A percentile compares a stretch with the other conserved stretches of the same genome.
phyloP scores from a whole-genome alignment of 208 protist genomes.

The Leishmania major region DNA sequence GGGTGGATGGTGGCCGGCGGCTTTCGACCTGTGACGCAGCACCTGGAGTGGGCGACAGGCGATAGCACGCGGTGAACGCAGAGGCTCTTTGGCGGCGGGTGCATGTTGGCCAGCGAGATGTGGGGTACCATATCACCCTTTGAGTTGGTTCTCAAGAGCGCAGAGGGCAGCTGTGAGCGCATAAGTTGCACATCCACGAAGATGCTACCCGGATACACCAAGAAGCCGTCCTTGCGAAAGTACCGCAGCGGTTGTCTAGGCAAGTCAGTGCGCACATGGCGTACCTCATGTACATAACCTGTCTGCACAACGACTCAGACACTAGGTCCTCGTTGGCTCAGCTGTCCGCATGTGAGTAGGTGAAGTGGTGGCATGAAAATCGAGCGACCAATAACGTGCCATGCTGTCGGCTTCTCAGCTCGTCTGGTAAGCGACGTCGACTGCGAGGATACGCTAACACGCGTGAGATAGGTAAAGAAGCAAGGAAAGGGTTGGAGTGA shows the following conservation, averaged over 20 bases:
- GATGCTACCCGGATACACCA: background rate
- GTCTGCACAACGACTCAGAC: background rate
- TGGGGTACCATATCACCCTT: background rate
- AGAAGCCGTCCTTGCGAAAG: background rate
- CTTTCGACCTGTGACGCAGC: background rate
- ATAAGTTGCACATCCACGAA: background rate
- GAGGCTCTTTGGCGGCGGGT: background rate
- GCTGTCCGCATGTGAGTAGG: background rate
- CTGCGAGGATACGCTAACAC: background rate
- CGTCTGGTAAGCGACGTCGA: background rate
- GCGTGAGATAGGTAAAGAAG: background rate
- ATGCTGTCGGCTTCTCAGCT: background rate
- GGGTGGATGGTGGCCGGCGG: conserved; percentile 31
- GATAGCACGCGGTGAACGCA: background rate
- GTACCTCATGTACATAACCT: background rate
- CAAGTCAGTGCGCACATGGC: background rate
- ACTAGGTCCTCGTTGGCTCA: background rate
- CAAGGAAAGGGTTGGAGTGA: background rate
- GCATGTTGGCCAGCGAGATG: background rate
- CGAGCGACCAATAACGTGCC: background rate
- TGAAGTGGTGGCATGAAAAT: background rate
- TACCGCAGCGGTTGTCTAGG: background rate
- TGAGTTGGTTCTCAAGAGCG: background rate
- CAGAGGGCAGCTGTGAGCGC: background rate
- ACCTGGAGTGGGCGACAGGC: background rate